phyloP scores from a whole-genome alignment of 768 basidiomycete genomes.

The Crassisporium funariophilum region DNA sequence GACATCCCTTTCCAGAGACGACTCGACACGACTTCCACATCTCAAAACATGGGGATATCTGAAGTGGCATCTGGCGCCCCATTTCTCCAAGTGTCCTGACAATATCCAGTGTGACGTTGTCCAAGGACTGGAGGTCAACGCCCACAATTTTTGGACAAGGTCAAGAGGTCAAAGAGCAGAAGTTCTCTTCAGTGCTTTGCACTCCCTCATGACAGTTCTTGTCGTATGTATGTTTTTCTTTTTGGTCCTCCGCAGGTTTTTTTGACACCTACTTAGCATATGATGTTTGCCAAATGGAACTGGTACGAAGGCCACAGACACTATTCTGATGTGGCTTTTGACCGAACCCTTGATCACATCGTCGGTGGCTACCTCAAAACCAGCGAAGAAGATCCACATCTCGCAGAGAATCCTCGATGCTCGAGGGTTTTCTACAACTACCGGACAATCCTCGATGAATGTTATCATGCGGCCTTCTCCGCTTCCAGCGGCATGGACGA shows the following conservation, averaged over 20 bases:
- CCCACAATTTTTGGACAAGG: not conserved
- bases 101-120: not conserved
- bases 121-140: not conserved
- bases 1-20: too few relatives aligned
- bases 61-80: not conserved
- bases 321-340: too few relatives aligned
- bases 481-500: not conserved
- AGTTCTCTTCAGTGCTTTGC: not conserved
- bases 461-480: not conserved
- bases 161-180: not conserved
- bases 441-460: not conserved
- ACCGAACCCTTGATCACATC: too few relatives aligned
- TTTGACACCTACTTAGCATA: not conserved
- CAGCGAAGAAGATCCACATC: too few relatives aligned
- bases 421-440: not conserved
- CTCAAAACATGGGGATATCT: not conserved
- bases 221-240: not conserved
- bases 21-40: not conserved
- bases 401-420: not conserved
- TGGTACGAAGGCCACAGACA: not conserved
- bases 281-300: not conserved
- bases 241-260: not conserved
- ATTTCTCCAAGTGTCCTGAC: not conserved
- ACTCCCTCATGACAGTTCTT: not conserved
- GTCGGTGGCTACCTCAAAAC: too few relatives aligned